These are phyloP conservation scores for Scleroderma citrinum DNA, from an alignment of 768 basidiomycete genomes.

Conservation along the genomic window DNA sequence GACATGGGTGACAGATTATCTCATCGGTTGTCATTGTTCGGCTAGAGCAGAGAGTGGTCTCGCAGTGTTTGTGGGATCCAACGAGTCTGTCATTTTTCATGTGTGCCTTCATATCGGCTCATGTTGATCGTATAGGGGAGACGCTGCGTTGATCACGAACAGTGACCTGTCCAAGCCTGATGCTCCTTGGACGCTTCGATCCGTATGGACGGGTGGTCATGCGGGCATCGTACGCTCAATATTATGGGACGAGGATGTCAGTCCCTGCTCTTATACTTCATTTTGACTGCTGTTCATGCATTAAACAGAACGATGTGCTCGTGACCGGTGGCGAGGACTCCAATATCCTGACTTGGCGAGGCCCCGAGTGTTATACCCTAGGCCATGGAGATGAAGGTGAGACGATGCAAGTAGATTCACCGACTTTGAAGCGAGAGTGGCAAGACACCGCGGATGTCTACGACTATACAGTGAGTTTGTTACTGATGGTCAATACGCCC, in stretches of 20 bases:
- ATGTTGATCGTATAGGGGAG: conserved; percentile 38
- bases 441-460: conserved; percentile 11
- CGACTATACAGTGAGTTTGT: conserved; percentile 13
- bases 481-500: neutral
- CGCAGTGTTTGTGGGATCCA: conserved; percentile 64
- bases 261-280: neutral
- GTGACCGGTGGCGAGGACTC: conserved; percentile 49
- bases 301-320: conserved; percentile 32
- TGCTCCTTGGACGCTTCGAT: conserved; percentile 45
- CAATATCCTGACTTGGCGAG: conserved; percentile 39
- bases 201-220: conserved; percentile 52
- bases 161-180: conserved; percentile 31
- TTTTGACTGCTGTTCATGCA: too few relatives aligned
- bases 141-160: conserved; percentile 49
- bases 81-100: conserved; percentile 44
- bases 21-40: conserved; percentile 46
- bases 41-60: conserved; percentile 25
- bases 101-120: neutral
- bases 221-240: conserved; percentile 51
- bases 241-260: conserved; percentile 50
- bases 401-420: conserved; percentile 8
- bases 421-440: conserved; percentile 20
- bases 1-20: conserved; percentile 78
- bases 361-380: conserved; percentile 4
- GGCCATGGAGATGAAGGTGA: neutral